A percentile compares a stretch with the other conserved stretches of the same genome.
Evolutionary conservation across 345 rosid genomes (phyloP).

Genomic region (Mangifera indica): DNA sequence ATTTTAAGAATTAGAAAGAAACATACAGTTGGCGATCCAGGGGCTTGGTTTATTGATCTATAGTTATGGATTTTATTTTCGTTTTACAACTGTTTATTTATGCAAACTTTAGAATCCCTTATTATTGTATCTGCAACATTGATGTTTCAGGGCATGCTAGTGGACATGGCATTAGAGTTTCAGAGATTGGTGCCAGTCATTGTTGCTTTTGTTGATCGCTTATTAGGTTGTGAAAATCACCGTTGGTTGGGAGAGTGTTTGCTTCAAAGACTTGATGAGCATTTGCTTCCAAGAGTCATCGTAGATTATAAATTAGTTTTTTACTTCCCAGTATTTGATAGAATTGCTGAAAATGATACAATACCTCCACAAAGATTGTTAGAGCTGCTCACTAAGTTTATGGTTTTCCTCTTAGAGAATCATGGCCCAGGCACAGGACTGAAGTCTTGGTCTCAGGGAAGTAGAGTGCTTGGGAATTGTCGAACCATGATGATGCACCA

Average conservation of each 20-base stretch:
- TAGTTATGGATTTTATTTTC: neutral
- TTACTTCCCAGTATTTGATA: constrained; percentile 72
- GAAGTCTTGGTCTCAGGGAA: constrained; percentile 87
- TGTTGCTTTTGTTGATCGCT: constrained; percentile 65
- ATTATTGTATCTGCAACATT: constrained; percentile 24
- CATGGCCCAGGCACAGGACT: constrained; percentile 63
- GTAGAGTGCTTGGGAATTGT: constrained; percentile 86
- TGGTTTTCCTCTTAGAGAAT: constrained; percentile 60
- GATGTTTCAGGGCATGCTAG: constrained; percentile 66
- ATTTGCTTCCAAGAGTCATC: constrained; percentile 60
- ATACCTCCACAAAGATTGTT: constrained; percentile 74
- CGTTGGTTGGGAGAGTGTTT: constrained; percentile 73
- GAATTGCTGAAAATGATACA: constrained; percentile 68
- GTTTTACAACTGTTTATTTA: neutral
- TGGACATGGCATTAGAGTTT: constrained; percentile 62
- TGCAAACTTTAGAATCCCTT: neutral
- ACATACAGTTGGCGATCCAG: neutral
- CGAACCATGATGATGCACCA: constrained; percentile 86
- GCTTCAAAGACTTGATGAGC: constrained; percentile 72
- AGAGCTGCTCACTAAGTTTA: constrained; percentile 62
- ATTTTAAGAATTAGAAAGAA: too few species aligned
- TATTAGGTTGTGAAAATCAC: constrained; percentile 73
- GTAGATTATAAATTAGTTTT: constrained; percentile 56
- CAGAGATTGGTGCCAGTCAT: constrained; percentile 70
- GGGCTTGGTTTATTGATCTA: neutral